These are phyloP conservation scores for Pilatotrama ljubarskyi DNA, from an alignment of 768 basidiomycete species.

Conservation along the genomic window DNA sequence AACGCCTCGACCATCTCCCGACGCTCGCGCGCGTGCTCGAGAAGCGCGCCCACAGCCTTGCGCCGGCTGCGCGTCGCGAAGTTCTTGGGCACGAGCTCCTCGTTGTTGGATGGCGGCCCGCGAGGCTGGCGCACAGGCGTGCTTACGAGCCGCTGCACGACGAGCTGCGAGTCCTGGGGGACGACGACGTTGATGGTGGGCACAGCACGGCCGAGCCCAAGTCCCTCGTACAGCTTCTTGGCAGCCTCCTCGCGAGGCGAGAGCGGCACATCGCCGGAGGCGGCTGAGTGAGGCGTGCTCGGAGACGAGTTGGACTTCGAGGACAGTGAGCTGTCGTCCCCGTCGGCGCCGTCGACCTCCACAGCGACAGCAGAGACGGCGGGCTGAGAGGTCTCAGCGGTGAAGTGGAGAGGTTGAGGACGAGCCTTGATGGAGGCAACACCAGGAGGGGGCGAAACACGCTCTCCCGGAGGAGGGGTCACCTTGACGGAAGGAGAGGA, in stretches of 20 bases:
- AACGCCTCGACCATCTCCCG: conserved; percentile 70
- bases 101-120: conserved; percentile 83
- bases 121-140: conserved; percentile 83
- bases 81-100: conserved; percentile 86
- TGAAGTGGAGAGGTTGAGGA: conserved; percentile 58
- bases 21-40: conserved; percentile 81
- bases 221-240: conserved; percentile 86
- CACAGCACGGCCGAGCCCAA: conserved; percentile 76
- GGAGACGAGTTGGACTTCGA: conserved; percentile 62
- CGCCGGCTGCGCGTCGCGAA: conserved; percentile 85
- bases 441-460: conserved; percentile 51
- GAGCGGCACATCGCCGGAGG: conserved; percentile 53
- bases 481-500: conserved; percentile 57
- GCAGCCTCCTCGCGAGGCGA: conserved; percentile 85
- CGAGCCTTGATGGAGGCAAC: conserved; percentile 40
- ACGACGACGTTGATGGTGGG: conserved; percentile 41
- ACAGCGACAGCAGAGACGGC: conserved; percentile 50
- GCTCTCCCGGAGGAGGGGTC: conserved; percentile 69
- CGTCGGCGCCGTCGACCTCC: conserved; percentile 47
- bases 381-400: conserved; percentile 41
- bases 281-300: conserved; percentile 71
- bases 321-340: conserved; percentile 55
- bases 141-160: conserved; percentile 54
- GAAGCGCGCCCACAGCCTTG: conserved; percentile 79
- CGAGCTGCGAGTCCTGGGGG: conserved; percentile 39